These are phyloP conservation scores for Diaporthe eres DNA, from an alignment of 2,329 filamentous ascomycete species.

Conservation along the genomic window DNA sequence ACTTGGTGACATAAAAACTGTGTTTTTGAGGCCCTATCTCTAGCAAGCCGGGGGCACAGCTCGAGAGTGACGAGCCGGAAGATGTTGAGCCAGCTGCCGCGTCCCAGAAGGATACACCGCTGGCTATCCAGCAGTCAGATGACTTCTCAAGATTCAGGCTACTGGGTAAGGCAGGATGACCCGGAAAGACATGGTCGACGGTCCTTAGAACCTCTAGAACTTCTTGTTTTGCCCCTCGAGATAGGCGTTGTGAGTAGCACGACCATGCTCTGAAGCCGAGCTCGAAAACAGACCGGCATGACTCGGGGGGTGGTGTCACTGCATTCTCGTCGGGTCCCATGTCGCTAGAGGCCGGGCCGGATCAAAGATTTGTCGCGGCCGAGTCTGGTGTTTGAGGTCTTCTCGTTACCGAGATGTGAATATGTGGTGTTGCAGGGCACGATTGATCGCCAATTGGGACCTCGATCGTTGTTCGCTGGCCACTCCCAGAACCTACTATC, in stretches of 20 bases:
- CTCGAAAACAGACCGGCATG: constrained; percentile 20
- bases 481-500: background rate
- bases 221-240: background rate
- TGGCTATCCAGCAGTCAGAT: constrained; percentile 7
- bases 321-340: constrained; percentile 17
- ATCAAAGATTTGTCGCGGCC: background rate
- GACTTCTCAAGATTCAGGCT: constrained; percentile 2
- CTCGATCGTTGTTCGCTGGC: background rate
- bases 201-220: background rate
- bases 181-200: background rate
- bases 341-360: background rate
- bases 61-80: background rate
- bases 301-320: background rate
- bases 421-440: background rate
- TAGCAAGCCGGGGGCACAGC: background rate
- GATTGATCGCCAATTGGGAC: background rate
- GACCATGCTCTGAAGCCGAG: constrained; percentile 16
- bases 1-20: background rate
- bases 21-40: background rate
- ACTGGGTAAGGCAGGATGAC: background rate
- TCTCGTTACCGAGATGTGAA: background rate
- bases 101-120: constrained; percentile 17
- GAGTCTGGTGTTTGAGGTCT: background rate
- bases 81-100: background rate
- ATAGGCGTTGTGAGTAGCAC: background rate